Conservation (phyloP, 768 basidiomycete genomes). For the Gyrodon lividus region DNA sequence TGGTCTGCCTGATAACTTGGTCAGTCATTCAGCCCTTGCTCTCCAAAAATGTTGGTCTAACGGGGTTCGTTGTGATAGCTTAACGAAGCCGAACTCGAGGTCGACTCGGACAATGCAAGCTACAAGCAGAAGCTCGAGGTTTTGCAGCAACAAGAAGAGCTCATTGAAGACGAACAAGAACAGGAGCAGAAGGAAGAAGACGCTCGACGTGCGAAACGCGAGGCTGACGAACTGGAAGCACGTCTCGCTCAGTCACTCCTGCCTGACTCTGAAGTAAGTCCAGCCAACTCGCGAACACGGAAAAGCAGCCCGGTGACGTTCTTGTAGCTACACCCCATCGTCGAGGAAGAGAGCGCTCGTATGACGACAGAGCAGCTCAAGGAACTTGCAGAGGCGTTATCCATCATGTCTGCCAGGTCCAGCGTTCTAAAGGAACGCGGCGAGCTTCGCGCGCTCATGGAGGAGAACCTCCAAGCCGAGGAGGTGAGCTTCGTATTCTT, state of each 20-base stretch:
- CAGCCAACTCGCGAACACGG: background rate
- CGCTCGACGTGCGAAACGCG: constrained; percentile 82
- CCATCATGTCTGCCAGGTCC: constrained; percentile 89
- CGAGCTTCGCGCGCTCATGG: constrained; percentile 88
- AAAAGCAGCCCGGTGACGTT: background rate
- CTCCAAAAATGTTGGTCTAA: background rate
- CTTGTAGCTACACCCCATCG: constrained; percentile 60
- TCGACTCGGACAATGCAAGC: constrained; percentile 88
- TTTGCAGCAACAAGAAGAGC: constrained; percentile 96
- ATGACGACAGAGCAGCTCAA: constrained; percentile 97
- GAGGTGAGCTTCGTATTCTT: constrained; percentile 48
- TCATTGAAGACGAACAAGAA: constrained; percentile 98
- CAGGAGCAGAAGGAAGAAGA: constrained; percentile 96
- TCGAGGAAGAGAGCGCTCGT: constrained; percentile 69
- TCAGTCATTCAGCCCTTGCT: constrained; percentile 37
- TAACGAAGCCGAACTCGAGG: constrained; percentile 95
- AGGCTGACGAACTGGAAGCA: constrained; percentile 76
- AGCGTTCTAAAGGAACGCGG: constrained; percentile 94
- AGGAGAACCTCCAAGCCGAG: constrained; percentile 87
- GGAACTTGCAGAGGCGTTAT: constrained; percentile 89
- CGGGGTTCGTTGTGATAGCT: constrained; percentile 48
- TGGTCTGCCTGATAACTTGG: constrained; percentile 91
- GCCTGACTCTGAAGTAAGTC: constrained; percentile 83
- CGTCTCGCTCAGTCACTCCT: constrained; percentile 77
- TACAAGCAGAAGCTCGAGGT: constrained; percentile 99